phyloP scores from a whole-genome alignment of 257 asterid genomes.

The Solanum neorickii region DNA sequence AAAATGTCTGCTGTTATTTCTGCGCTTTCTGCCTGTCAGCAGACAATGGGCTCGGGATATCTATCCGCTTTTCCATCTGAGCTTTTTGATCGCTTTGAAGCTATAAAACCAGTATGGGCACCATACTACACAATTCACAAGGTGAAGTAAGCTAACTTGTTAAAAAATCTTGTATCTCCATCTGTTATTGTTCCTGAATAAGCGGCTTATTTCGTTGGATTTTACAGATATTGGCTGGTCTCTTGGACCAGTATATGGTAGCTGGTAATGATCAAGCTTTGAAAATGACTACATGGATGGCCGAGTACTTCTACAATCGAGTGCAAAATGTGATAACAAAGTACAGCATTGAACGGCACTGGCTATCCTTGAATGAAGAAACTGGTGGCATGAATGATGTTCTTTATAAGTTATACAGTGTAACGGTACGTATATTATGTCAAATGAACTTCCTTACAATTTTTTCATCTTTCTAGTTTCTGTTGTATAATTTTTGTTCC shows the following conservation, averaged over 20 bases:
- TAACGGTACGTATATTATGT: conserved; percentile 40
- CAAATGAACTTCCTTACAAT: not conserved
- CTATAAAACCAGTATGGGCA: conserved; percentile 73
- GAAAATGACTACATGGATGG: conserved; percentile 53
- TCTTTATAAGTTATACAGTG: conserved; percentile 52
- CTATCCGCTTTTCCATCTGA: conserved; percentile 83
- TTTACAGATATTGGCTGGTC: conserved; percentile 74
- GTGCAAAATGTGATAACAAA: conserved; percentile 59
- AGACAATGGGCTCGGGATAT: conserved; percentile 62
- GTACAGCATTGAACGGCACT: conserved; percentile 62
- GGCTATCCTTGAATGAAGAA: conserved; percentile 71
- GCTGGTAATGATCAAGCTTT: conserved; percentile 57
- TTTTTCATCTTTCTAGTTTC: not conserved
- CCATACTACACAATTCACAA: conserved; percentile 91
- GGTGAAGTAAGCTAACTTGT: conserved; percentile 18
- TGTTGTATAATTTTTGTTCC: not conserved
- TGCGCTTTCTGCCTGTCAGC: conserved; percentile 49
- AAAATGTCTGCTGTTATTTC: conserved; percentile 54
- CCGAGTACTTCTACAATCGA: conserved; percentile 68
- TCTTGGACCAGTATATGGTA: conserved; percentile 61
- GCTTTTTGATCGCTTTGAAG: conserved; percentile 63
- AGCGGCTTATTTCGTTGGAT: not conserved
- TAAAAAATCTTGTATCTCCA: not conserved
- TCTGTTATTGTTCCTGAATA: not conserved
- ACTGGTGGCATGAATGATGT: conserved; percentile 96